Base-by-base conservation (phyloP, 2,329 filamentous ascomycete species). In the Tolypocladium capitatum region DNA sequence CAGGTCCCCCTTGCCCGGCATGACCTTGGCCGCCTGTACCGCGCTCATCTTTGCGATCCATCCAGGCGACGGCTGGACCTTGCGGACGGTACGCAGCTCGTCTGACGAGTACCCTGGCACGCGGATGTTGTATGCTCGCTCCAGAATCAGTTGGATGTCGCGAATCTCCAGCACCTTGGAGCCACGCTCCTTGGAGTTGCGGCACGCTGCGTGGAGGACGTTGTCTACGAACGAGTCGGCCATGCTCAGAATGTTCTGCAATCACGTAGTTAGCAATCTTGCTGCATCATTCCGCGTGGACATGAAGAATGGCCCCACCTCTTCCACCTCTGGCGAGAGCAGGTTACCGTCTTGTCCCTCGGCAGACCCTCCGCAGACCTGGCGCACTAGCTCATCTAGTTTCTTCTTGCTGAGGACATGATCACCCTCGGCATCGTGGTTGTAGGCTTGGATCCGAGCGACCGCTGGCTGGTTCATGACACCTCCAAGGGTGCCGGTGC, bases 11-110 rank as follows among this genome's bases (percentile, higher is more conserved):
- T 78, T 78, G 24, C 78, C 75, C 5, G 78, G 73, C 67, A 78
- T 83, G 42, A 83, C 89, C 72, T 97, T 97, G 43, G 89, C 88
- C 2, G 90, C 91, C 68, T 95, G 89, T 16, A 98, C 84, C 24
- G 92, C 91, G 59, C 89, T 91, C 84, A 98, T 94, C 74, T 98
- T 98, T 55, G 86, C 84, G 52, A 92, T 91, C 89, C 92, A 98
- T 21, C 81, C 86, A 16, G 84, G 72, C 20, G 88, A 83, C 2
- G 92, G 92, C 63, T 92, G 85, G 46, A 94, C 84, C 72, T 96
- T 96, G 63, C 90, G 83, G 30, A 97, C 91, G 0, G 89, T 96
- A 49, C 92, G 83, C 51, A 96, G 78, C 68, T 98, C 92, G 61
- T 98, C 92, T 4, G 89, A 86, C 0, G 88, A 87, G 68, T 94